Conservation (phyloP, 225 moss, liverwort and hornwort species). For the Lunularia cruciata region DNA sequence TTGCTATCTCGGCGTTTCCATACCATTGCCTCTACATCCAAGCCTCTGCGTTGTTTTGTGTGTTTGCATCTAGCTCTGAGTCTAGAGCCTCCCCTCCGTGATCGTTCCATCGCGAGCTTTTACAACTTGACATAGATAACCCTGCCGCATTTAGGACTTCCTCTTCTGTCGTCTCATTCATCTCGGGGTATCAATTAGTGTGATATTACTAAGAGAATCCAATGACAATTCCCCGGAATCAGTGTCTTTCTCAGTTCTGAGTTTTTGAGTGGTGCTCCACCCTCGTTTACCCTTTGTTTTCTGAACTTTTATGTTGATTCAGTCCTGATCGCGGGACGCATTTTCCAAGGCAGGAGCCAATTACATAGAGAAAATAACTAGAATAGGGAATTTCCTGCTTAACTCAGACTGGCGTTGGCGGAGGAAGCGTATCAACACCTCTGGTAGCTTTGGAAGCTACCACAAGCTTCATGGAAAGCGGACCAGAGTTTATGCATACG, state of each 20-base stretch:
- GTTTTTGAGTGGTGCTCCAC: background rate
- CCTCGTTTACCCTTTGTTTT: background rate
- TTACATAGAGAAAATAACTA: slow-evolving; percentile 14
- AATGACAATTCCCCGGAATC: slow-evolving; percentile 11
- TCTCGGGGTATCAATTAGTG: too few relatives aligned
- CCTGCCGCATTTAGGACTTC: background rate
- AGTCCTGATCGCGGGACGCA: background rate
- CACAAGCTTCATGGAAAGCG: slow-evolving; percentile 34
- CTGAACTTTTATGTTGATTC: slow-evolving; percentile 13
- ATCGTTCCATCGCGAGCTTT: background rate
- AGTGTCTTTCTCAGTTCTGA: background rate
- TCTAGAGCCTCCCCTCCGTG: background rate
- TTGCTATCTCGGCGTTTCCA: background rate
- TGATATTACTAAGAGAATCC: slow-evolving; percentile 4
- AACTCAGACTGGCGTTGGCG: slow-evolving; percentile 6
- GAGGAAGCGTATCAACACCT: background rate
- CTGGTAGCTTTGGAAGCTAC: slow-evolving; percentile 17
- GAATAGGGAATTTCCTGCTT: background rate
- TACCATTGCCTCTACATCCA: background rate
- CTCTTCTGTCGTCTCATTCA: background rate
- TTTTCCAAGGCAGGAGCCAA: background rate
- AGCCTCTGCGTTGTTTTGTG: background rate
- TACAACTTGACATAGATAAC: too few relatives aligned
- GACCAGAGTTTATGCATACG: slow-evolving; percentile 12
- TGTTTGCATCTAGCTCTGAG: background rate